Evolutionary conservation across 1,284 basidiomycete genomes (phyloP), one percentile per base, ranked within the genome.

Genomic region (Sanghuangporus weigelae): DNA sequence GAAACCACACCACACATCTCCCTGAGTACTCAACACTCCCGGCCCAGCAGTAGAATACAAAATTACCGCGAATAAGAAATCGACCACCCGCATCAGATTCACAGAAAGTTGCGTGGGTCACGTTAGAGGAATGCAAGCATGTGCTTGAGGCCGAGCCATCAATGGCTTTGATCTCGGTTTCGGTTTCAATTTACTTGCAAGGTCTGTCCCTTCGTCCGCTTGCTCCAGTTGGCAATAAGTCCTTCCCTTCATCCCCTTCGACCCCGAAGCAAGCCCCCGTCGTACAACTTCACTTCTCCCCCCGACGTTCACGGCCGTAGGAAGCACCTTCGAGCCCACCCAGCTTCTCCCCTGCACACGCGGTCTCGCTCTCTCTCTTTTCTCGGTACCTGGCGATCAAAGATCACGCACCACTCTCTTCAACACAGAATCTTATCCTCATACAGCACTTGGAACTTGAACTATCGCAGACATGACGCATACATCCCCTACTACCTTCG

Each of bases 381-480:
- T 59, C 58, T 59, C 36, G 53, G 26, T 31, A 31, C 26, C 26
- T 31, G 26, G 26, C 26, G 26, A 31, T 36, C 23, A 11, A 36
- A 31, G 6, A 21, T 35, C 21, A 11, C 40, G 16, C 23, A 14
- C 7, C 16, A 57, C 14, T 7, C 36, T 35, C 21, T 55, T 8
- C 7, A 3, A 19, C 53, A 36, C 7, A 3, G 53, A 11, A 53
- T 4, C 54, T 56, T 19, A n/a, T 56, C 7, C 54, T 56, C 38
- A 12, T 53, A 53, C 12, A 35, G 2, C 31, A 5, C 3, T 2
- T 21, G 31, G 1, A 3, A 3, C 53, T 11, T 31, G 16, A 38
- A 55, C 40, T 7, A n/a, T 1, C n/a, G 1, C 44, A 8, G 23
- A 35, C 48, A 90, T 90, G 89, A 84, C 84, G 3, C 87, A 90